Conservation (phyloP, 768 basidiomycete species). For the Neoboletus brunneissimus region DNA sequence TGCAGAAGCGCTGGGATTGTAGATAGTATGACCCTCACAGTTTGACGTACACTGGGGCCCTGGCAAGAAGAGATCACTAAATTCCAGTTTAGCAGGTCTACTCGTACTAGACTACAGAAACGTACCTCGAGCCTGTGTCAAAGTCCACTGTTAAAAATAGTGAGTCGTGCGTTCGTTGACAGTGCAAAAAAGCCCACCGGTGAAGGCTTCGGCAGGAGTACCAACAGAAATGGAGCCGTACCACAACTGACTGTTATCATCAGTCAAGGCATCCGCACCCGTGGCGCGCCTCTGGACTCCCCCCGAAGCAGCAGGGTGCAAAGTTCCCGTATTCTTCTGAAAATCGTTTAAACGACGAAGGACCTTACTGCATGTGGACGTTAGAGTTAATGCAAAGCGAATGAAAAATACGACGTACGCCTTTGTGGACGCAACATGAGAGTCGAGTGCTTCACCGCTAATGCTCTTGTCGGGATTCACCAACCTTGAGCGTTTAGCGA, state of each 20-base stretch:
- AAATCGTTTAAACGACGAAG: background rate
- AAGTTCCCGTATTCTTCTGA: background rate
- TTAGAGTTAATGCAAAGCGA: background rate
- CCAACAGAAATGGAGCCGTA: conserved; percentile 14
- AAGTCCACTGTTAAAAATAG: conserved; percentile 15
- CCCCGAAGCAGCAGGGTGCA: background rate
- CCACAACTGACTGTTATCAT: background rate
- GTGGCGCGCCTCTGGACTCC: background rate
- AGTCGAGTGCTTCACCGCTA: background rate
- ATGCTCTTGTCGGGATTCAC: conserved; percentile 1
- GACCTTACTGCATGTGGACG: background rate
- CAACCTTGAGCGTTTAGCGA: conserved; percentile 6
- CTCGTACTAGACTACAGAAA: background rate
- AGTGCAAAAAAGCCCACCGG: background rate
- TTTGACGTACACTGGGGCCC: conserved; percentile 17
- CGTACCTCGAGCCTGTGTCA: conserved; percentile 27
- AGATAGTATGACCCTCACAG: conserved; percentile 33
- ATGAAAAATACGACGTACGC: conserved; percentile 1
- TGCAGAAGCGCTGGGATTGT: conserved; percentile 24
- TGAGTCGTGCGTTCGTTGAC: background rate
- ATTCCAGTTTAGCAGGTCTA: background rate
- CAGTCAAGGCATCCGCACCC: background rate
- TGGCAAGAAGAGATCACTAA: conserved; percentile 31
- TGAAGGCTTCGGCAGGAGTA: background rate
- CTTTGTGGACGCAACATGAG: conserved; percentile 2